Conservation (phyloP, 768 basidiomycete genomes). For the Panaeolus cyanescens region DNA sequence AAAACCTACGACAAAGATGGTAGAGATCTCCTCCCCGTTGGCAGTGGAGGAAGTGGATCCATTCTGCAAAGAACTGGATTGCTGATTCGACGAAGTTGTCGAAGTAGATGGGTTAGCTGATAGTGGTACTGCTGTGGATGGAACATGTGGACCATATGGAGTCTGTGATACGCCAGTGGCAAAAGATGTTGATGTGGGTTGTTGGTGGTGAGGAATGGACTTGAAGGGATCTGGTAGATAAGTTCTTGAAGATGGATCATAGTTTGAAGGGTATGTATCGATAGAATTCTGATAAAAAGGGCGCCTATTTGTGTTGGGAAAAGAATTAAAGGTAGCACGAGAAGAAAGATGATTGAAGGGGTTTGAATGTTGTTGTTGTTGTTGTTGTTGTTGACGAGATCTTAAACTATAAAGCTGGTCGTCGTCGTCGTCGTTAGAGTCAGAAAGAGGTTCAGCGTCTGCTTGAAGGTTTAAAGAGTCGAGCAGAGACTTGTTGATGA, state of each 20-base stretch:
- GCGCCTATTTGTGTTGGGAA: constrained; percentile 35
- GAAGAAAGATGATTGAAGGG: constrained; percentile 1
- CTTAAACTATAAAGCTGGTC: constrained; percentile 40
- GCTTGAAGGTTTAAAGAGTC: constrained; percentile 84
- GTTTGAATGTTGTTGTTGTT: constrained; percentile 2
- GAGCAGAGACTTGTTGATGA: constrained; percentile 82
- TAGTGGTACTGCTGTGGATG: constrained; percentile 34
- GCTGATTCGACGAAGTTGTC: constrained; percentile 26
- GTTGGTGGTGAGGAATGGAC: constrained; percentile 26
- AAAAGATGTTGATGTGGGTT: constrained; percentile 21
- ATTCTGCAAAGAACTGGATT: constrained; percentile 24
- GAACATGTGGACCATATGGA: constrained; percentile 72
- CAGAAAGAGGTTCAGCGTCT: constrained; percentile 70
- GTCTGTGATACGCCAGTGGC: constrained; percentile 59
- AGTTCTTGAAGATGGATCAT: constrained; percentile 26
- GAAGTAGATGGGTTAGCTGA: constrained; percentile 16
- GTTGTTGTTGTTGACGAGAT: constrained; percentile 33
- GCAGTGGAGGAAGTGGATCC: constrained; percentile 24
- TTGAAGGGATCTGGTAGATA: constrained; percentile 32
- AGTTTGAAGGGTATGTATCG: constrained; percentile 41
- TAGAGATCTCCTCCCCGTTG: constrained; percentile 86
- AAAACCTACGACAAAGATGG: constrained; percentile 98
- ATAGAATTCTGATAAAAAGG: constrained; percentile 34
- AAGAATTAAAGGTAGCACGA: constrained; percentile 7
- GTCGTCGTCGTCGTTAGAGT: constrained; percentile 55